A percentile compares a stretch with the other conserved stretches of the same genome.
Conservation (phyloP, 768 basidiomycete species). For the Nidularia sp. region DNA sequence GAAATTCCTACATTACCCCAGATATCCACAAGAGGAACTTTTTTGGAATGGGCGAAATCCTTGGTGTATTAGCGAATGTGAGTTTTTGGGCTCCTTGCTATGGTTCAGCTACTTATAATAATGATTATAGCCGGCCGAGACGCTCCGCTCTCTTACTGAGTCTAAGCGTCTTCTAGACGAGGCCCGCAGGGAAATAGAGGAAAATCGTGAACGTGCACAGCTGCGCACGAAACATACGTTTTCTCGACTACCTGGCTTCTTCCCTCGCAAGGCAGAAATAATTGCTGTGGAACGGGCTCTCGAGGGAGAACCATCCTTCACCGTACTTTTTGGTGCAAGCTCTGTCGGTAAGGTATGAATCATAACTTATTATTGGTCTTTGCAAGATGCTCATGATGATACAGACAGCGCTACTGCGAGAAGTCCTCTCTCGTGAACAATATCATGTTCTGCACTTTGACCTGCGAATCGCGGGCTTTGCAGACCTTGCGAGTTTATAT, state of each 20-base stretch:
- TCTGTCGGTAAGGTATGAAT: slow-evolving; percentile 70
- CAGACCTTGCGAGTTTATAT: slow-evolving; percentile 76
- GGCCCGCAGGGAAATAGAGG: slow-evolving; percentile 69
- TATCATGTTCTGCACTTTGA: slow-evolving; percentile 86
- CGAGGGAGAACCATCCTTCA: slow-evolving; percentile 74
- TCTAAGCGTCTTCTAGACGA: slow-evolving; percentile 74
- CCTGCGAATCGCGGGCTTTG: slow-evolving; percentile 79
- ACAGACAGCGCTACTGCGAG: slow-evolving; percentile 74
- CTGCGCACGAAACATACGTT: slow-evolving; percentile 74
- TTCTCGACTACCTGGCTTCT: slow-evolving; percentile 71
- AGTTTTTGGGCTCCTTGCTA: slow-evolving; percentile 14
- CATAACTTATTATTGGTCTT: not conserved
- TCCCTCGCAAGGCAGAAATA: slow-evolving; percentile 63
- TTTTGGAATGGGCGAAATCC: slow-evolving; percentile 78
- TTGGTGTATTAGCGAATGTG: slow-evolving; percentile 74
- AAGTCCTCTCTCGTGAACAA: slow-evolving; percentile 62
- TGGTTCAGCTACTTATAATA: not conserved
- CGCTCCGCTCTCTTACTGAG: slow-evolving; percentile 76
- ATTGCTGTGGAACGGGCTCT: slow-evolving; percentile 61
- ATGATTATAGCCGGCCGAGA: slow-evolving; percentile 61
- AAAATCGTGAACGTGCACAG: slow-evolving; percentile 62
- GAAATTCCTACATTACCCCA: slow-evolving; percentile 53
- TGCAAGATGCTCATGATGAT: slow-evolving; percentile 1
- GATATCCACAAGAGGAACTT: slow-evolving; percentile 67
- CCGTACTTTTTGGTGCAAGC: slow-evolving; percentile 75